phyloP scores from a whole-genome alignment of 371 early-diverging fungal genomes.

The Zychaea mexicana region DNA sequence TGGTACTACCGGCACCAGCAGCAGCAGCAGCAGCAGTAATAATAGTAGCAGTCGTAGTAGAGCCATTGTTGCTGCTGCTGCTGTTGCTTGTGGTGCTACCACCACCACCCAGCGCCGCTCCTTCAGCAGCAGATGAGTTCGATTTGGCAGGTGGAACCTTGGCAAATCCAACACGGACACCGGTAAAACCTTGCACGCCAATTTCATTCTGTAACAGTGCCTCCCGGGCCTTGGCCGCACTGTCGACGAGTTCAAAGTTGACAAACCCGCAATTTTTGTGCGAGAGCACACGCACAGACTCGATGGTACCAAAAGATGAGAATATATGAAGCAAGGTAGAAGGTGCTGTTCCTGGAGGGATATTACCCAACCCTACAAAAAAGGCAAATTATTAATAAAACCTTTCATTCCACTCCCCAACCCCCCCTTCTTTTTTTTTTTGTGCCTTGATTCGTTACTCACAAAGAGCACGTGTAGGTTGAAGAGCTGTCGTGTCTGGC shows the following conservation, averaged over 20 bases:
- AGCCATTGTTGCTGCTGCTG: no score
- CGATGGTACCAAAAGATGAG: conserved; percentile 83
- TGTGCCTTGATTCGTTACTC: conserved; percentile 14
- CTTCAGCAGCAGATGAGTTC: not conserved
- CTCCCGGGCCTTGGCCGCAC: conserved; percentile 87
- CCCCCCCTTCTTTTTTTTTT: not conserved
- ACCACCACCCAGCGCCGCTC: no score
- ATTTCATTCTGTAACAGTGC: conserved; percentile 87
- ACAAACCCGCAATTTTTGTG: conserved; percentile 98
- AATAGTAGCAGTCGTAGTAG: no score
- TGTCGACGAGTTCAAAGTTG: conserved; percentile 87
- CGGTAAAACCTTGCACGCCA: conserved; percentile 73
- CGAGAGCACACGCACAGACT: conserved; percentile 91
- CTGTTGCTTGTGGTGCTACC: conserved; percentile 1
- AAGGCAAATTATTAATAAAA: conserved; percentile 2
- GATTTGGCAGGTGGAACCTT: conserved; percentile 68
- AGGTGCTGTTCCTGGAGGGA: conserved; percentile 81
- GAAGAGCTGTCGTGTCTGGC: conserved; percentile 35
- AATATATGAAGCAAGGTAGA: conserved; percentile 79
- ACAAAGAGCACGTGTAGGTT: conserved; percentile 55
- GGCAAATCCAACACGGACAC: conserved; percentile 90
- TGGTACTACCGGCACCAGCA: conserved; percentile 1
- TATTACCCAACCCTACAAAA: conserved; percentile 92
- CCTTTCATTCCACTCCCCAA: not conserved
- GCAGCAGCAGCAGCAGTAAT: no score